Base-by-base conservation (phyloP, 129 eudicot species). In the Dittrichia graveolens region DNA sequence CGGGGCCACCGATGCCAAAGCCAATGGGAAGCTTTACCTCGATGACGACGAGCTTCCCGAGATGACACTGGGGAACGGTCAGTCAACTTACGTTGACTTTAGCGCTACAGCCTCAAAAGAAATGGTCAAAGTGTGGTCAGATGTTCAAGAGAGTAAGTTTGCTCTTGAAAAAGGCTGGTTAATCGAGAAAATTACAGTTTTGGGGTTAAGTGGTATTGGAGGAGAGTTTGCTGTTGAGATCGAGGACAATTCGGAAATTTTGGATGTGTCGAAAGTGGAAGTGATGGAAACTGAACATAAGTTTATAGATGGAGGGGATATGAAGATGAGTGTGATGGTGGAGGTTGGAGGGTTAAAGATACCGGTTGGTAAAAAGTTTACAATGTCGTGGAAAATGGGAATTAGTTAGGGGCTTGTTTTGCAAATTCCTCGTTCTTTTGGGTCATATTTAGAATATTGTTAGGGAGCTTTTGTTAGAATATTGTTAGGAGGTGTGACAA, bases 31-130 rank as follows among this genome's bases (percentile, higher is more conserved):
- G 64, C 85, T 90, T 35, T 94, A 80, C 79, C 83, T 90, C 12
- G 97, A 94, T 40, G 76, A 90, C 0, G 99, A 94, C n/a, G 99
- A 94, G 87, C 91, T 90, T 15, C 97, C 98, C 1, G 99, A 94
- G 74, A 94, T 94, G 99, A 82, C 72, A 53, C 88, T 90, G 0
- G 96, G 97, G 52, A 83, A 76, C 35, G 96, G 97, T 9, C 71
- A 73, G 7, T 89, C 98, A 3, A 83, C 91, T 0, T 90, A 88
- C 24, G 59, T 94, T 10, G 97, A 94, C 5, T 88, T 94, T 48
- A 84, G 86, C 12, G 99, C 96, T 2, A 83, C 74, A 2, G 71
- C 81, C 3, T 71, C 80, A 4, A 43, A 81, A 15, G 80, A 82
- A 7, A 65, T 40, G 45, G 93, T 88, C 34, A 88, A 88, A 77